phyloP scores from a whole-genome alignment of 2,329 filamentous ascomycete species.

The Nigrospora oryzae region DNA sequence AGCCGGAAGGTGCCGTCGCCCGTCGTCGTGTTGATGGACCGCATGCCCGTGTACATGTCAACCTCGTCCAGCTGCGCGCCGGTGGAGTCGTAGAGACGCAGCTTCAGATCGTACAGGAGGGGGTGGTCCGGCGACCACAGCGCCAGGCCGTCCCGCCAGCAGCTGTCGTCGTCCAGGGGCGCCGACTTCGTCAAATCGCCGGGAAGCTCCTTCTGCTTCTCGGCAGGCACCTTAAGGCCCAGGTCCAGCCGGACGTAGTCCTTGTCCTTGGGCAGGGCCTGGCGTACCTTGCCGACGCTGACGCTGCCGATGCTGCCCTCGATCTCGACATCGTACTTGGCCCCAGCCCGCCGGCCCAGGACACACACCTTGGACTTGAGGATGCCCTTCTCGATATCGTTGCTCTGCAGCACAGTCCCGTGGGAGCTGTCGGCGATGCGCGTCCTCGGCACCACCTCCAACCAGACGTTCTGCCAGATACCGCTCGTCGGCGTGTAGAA shows the following conservation, averaged over 20 bases:
- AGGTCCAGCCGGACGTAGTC: constrained; percentile 38
- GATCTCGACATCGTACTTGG: constrained; percentile 40
- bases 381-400: constrained; percentile 41
- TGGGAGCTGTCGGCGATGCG: constrained; percentile 45
- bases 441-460: constrained; percentile 43
- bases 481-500: constrained; percentile 50
- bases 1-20: constrained; percentile 51
- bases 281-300: constrained; percentile 32
- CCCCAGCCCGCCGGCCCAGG: constrained; percentile 36
- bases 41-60: constrained; percentile 52
- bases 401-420: constrained; percentile 48
- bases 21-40: constrained; percentile 48
- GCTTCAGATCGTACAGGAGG: constrained; percentile 43
- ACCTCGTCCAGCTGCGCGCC: constrained; percentile 43
- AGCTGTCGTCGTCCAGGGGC: constrained; percentile 26
- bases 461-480: constrained; percentile 50
- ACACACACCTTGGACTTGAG: constrained; percentile 43
- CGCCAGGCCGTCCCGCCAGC: constrained; percentile 47
- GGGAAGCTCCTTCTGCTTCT: constrained; percentile 29
- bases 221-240: constrained; percentile 35
- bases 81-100: constrained; percentile 39
- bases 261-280: constrained; percentile 38
- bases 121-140: constrained; percentile 55
- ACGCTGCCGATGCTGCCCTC: constrained; percentile 42
- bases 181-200: constrained; percentile 20